phyloP scores from a whole-genome alignment of 768 basidiomycete species.

The Udeniomyces megalosporus region DNA sequence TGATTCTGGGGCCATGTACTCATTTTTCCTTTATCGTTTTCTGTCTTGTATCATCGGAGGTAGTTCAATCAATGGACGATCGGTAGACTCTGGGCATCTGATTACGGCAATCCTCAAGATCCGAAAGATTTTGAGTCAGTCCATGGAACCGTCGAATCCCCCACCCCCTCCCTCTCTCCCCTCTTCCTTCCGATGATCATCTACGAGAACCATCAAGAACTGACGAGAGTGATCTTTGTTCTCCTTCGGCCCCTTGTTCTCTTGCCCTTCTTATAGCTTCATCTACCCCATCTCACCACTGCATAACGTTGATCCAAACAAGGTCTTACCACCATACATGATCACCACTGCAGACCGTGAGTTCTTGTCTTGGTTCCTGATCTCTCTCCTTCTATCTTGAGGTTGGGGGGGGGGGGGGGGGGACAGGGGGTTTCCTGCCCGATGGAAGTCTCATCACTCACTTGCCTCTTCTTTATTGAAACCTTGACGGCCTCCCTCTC shows the following conservation, averaged over 20 bases:
- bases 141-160: too few species aligned
- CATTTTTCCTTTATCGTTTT: neutral
- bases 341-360: slow-evolving; percentile 69
- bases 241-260: too few species aligned
- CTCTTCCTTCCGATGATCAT: too few species aligned
- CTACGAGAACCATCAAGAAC: too few species aligned
- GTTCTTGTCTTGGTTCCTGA: slow-evolving; percentile 25
- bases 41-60: neutral
- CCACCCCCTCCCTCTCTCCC: neutral
- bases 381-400: neutral
- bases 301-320: slow-evolving; percentile 54
- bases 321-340: slow-evolving; percentile 48
- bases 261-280: neutral
- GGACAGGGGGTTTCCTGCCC: too few species aligned
- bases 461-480: neutral
- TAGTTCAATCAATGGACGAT: slow-evolving; percentile 64
- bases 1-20: neutral
- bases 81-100: slow-evolving; percentile 62
- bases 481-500: too few species aligned
- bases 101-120: slow-evolving; percentile 60
- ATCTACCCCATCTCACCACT: slow-evolving; percentile 47
- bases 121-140: slow-evolving; percentile 73
- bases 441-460: neutral
- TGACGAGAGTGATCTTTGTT: too few species aligned
- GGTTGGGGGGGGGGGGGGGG: too few species aligned